Evolutionary conservation across 2,329 filamentous ascomycete genomes (phyloP).

Genomic region (Exophiala oligosperma): DNA sequence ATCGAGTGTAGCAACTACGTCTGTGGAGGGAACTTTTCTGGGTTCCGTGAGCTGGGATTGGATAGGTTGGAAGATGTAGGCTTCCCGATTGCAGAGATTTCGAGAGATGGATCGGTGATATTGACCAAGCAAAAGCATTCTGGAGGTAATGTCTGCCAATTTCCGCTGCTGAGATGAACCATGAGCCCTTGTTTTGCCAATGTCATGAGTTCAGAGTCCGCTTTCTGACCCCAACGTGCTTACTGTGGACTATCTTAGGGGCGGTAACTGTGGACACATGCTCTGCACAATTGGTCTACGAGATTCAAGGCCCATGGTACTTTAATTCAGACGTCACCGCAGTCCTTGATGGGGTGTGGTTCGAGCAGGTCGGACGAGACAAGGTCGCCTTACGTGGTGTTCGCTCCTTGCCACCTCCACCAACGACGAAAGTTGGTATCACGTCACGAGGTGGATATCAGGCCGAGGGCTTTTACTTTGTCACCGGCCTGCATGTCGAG

Average conservation of each 20-base stretch:
- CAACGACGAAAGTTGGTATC: constrained; percentile 55
- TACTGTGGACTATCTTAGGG: too few species aligned
- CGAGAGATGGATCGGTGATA: constrained; percentile 39
- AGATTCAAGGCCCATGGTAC: constrained; percentile 58
- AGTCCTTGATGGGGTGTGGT: constrained; percentile 50
- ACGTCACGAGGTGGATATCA: constrained; percentile 49
- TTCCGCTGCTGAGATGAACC: too few species aligned
- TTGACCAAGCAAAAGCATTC: constrained; percentile 46
- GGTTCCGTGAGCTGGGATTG: constrained; percentile 38
- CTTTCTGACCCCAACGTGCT: too few species aligned
- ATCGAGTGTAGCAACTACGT: constrained; percentile 46
- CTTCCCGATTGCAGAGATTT: constrained; percentile 49
- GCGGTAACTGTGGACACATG: constrained; percentile 51
- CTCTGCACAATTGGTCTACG: constrained; percentile 54
- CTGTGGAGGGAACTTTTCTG: constrained; percentile 45
- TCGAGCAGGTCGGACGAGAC: constrained; percentile 53
- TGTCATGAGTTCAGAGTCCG: too few species aligned
- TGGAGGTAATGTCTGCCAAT: constrained; percentile 32
- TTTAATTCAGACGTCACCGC: constrained; percentile 60
- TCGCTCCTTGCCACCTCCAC: constrained; percentile 45
- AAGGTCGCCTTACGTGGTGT: constrained; percentile 50
- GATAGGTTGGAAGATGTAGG: constrained; percentile 48
- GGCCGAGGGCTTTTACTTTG: constrained; percentile 47
- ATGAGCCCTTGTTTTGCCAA: too few species aligned
- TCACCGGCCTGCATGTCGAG: constrained; percentile 47